Evolutionary conservation across 805 yeast species (phyloP).

Genomic region (Gaillardinia entomophila): DNA sequence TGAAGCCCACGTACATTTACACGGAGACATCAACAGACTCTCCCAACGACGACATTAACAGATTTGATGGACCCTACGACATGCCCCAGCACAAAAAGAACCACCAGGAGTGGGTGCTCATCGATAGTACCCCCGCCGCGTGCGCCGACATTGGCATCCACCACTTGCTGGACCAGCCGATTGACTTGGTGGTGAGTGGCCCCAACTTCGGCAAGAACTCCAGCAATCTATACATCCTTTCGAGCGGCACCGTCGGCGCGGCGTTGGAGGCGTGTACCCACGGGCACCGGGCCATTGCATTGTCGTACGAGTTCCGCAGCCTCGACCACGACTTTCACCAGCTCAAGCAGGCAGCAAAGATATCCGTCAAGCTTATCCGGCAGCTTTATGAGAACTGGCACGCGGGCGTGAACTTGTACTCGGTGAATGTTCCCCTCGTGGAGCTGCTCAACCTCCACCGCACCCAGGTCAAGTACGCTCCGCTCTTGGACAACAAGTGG

Average conservation of each 20-base stretch:
- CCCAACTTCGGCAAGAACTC: conserved; percentile 96
- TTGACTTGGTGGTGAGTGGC: conserved; percentile 87
- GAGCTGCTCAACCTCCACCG: conserved; percentile 42
- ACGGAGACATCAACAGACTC: conserved; percentile 31
- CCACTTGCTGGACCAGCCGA: conserved; percentile 42
- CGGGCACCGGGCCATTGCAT: conserved; percentile 67
- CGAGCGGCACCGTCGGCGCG: conserved; percentile 96
- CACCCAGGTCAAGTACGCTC: conserved; percentile 66
- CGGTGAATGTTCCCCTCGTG: conserved; percentile 80
- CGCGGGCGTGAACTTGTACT: conserved; percentile 58
- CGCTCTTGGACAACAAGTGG: conserved; percentile 83
- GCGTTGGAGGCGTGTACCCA: conserved; percentile 88
- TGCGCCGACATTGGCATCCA: conserved; percentile 87
- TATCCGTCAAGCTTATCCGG: conserved; percentile 59
- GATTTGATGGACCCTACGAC: conserved; percentile 64
- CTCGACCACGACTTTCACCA: conserved; percentile 43
- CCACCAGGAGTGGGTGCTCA: conserved; percentile 74
- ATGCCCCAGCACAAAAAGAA: conserved; percentile 31
- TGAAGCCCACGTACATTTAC: conserved; percentile 60
- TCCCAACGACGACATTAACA: conserved; percentile 18
- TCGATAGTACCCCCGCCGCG: conserved; percentile 95
- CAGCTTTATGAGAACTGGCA: conserved; percentile 59
- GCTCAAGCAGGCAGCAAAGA: conserved; percentile 58
- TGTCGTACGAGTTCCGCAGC: conserved; percentile 76
- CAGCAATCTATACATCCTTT: conserved; percentile 77